Percentiles rank a stretch among this genome's conserved stretches.
Evolutionary conservation across 371 early-diverging fungal species (phyloP).

Genomic region (Mortierella sp.): DNA sequence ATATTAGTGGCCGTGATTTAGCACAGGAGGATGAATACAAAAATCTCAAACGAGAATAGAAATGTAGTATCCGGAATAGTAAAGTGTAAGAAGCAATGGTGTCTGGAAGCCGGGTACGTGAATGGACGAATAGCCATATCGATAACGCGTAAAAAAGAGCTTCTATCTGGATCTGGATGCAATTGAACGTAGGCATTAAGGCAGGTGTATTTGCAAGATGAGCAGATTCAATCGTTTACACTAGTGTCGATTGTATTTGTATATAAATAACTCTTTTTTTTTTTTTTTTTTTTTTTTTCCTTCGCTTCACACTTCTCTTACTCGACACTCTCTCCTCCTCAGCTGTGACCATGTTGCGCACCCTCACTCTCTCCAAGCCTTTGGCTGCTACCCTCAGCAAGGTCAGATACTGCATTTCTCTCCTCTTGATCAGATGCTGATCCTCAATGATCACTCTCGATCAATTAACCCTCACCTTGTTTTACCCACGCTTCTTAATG

Average conservation of each 20-base stretch:
- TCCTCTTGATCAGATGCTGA: conserved; percentile 3
- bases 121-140: not conserved
- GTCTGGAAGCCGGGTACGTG: not conserved
- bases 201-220: not conserved
- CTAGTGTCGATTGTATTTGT: too few species aligned
- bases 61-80: too few species aligned
- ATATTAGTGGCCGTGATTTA: too few species aligned
- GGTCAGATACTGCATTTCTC: conserved; percentile 19
- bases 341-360: conserved; percentile 48
- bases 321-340: conserved; percentile 21
- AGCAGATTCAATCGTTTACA: not conserved
- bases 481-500: not conserved
- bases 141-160: not conserved
- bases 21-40: too few species aligned
- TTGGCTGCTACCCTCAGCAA: conserved; percentile 38
- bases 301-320: conserved; percentile 2
- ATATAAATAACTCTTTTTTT: not conserved
- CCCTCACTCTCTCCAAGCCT: conserved; percentile 43
- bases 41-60: too few species aligned
- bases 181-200: not conserved
- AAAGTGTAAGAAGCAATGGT: not conserved
- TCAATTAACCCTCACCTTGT: not conserved
- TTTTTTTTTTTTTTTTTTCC: conserved; percentile 4
- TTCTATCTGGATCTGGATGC: not conserved
- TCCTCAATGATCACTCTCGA: not conserved